These are phyloP conservation scores for Coprinopsis sp. DNA, from an alignment of 768 basidiomycete species.

Conservation along the genomic window DNA sequence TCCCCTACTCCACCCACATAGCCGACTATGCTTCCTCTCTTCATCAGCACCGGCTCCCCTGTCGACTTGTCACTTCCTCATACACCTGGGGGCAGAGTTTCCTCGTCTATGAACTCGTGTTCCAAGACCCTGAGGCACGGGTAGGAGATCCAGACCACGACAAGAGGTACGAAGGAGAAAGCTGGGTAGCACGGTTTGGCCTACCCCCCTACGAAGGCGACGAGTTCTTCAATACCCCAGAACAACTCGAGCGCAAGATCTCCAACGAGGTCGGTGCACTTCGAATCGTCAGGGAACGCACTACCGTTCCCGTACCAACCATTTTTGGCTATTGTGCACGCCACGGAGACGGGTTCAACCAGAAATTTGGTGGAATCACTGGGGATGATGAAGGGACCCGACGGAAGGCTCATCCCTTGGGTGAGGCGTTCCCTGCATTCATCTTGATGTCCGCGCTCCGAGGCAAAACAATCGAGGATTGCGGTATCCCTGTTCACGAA, in stretches of 20 bases:
- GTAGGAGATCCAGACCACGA: no score
- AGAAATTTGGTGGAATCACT: slow-evolving; percentile 4
- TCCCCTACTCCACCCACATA: slow-evolving; percentile 26
- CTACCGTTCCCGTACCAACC: slow-evolving; percentile 37
- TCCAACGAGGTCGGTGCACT: slow-evolving; percentile 40
- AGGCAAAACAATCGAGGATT: slow-evolving; percentile 38
- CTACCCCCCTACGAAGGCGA: slow-evolving; percentile 33
- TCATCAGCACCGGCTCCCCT: slow-evolving; percentile 27
- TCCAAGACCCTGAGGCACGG: no score
- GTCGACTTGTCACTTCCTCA: slow-evolving; percentile 27
- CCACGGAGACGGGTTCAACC: slow-evolving; percentile 10
- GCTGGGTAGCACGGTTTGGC: slow-evolving; percentile 40
- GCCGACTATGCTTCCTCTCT: slow-evolving; percentile 31
- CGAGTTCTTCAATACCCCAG: slow-evolving; percentile 38
- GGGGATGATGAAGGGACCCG: slow-evolving; percentile 4
- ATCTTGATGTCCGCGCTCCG: slow-evolving; percentile 38
- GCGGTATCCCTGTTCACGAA: slow-evolving; percentile 34
- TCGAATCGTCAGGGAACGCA: slow-evolving; percentile 34
- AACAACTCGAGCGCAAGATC: slow-evolving; percentile 40
- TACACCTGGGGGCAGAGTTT: slow-evolving; percentile 42
- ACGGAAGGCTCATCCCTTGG: slow-evolving; percentile 31
- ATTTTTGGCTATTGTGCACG: slow-evolving; percentile 27
- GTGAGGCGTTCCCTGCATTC: slow-evolving; percentile 34
- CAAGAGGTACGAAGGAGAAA: slow-evolving; percentile 16
- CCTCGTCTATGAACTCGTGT: slow-evolving; percentile 34